Evolutionary conservation across 306 rosid genomes (phyloP).

Genomic region (Cicer judaicum): DNA sequence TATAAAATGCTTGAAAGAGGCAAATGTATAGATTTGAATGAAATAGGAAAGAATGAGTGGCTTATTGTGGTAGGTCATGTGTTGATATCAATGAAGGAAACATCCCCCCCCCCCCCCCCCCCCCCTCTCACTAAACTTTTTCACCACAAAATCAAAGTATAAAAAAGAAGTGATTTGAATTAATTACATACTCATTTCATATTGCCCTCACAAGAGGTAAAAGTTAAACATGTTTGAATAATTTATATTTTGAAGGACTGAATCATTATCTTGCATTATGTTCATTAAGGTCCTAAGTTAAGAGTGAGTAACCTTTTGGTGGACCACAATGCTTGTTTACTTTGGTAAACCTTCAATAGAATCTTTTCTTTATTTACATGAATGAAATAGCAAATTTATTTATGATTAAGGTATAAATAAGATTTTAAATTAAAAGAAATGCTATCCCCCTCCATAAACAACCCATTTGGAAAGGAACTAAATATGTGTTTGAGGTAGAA

Average conservation of each 20-base stretch:
- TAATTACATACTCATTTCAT: slow-evolving; percentile 24
- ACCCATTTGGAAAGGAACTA: not conserved
- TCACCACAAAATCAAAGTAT: not conserved
- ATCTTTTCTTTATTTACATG: not conserved
- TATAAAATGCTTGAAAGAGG: not conserved
- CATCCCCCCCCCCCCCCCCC: no score
- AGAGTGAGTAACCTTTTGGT: slow-evolving; percentile 8
- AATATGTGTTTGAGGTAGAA: not conserved
- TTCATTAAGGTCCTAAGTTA: not conserved
- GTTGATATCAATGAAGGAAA: not conserved
- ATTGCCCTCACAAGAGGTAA: not conserved
- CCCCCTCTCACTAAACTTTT: not conserved
- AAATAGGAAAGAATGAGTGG: not conserved
- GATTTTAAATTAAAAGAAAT: slow-evolving; percentile 23
- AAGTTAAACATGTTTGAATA: slow-evolving; percentile 1
- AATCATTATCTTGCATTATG: slow-evolving; percentile 21
- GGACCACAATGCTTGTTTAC: slow-evolving; percentile 31
- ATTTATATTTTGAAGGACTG: slow-evolving; percentile 2
- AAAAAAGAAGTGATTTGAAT: not conserved
- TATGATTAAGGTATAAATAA: not conserved
- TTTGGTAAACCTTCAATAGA: not conserved
- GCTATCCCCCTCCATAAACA: not conserved
- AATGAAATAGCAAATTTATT: slow-evolving; percentile 23
- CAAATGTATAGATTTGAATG: not conserved
- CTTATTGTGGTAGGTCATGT: not conserved